Evolutionary conservation across 2,329 filamentous ascomycete genomes (phyloP).

Genomic region (Aspergillus sp.): DNA sequence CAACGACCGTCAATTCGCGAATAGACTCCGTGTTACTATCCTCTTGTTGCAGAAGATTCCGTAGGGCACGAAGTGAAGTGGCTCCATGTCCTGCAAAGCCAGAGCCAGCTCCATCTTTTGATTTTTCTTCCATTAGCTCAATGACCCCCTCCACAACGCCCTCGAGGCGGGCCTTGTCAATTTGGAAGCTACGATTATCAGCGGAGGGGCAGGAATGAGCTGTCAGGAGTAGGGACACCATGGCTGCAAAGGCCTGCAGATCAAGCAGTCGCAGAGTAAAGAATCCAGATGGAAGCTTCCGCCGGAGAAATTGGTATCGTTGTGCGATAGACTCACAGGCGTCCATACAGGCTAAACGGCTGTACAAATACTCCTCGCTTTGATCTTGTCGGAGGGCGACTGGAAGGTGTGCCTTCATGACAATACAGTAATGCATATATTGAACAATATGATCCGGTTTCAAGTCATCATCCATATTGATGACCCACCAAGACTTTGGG

Average conservation of each 20-base stretch:
- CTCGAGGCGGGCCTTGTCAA: slow-evolving; percentile 11
- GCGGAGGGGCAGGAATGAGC: slow-evolving; percentile 9
- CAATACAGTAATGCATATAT: slow-evolving; percentile 15
- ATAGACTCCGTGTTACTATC: background rate
- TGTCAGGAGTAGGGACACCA: slow-evolving; percentile 14
- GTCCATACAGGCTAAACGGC: slow-evolving; percentile 18
- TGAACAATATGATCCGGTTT: slow-evolving; percentile 17
- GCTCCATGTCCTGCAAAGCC: slow-evolving; percentile 11
- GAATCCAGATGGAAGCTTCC: slow-evolving; percentile 14
- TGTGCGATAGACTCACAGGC: slow-evolving; percentile 16
- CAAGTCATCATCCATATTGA: background rate
- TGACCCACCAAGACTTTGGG: slow-evolving; percentile 16
- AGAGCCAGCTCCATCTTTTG: slow-evolving; percentile 5
- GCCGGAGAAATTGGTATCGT: slow-evolving; percentile 13
- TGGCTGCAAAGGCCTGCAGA: slow-evolving; percentile 18
- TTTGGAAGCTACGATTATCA: slow-evolving; percentile 7
- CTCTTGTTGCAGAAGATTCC: slow-evolving; percentile 14
- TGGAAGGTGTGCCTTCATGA: slow-evolving; percentile 18
- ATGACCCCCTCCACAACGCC: slow-evolving; percentile 10
- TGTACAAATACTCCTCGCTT: slow-evolving; percentile 15
- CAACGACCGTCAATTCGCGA: slow-evolving; percentile 15
- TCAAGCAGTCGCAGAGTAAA: slow-evolving; percentile 17
- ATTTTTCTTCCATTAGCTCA: slow-evolving; percentile 9
- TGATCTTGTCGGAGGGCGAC: slow-evolving; percentile 13
- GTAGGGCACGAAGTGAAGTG: slow-evolving; percentile 11